A percentile compares a stretch with the other conserved stretches of the same genome.
Conservation (phyloP, 1,284 basidiomycete species). For the Boletus sp. region DNA sequence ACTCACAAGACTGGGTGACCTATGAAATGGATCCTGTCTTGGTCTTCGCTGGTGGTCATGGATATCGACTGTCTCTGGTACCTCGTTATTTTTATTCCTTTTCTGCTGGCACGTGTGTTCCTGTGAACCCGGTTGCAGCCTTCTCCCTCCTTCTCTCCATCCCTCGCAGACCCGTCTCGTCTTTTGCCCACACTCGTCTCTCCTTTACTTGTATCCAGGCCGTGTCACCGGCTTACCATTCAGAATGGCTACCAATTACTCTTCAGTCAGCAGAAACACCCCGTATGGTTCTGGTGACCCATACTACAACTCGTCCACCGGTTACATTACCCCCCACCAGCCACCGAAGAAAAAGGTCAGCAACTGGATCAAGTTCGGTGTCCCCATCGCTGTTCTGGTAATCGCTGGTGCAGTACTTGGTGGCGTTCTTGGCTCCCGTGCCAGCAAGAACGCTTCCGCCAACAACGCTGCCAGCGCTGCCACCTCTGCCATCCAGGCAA, state of each 20-base stretch:
- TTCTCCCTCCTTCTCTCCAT: background rate
- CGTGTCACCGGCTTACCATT: constrained; percentile 11
- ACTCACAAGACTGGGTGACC: constrained; percentile 26
- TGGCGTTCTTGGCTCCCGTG: constrained; percentile 58
- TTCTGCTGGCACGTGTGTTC: constrained; percentile 2
- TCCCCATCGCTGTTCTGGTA: constrained; percentile 52
- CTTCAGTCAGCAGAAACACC: constrained; percentile 39
- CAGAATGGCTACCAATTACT: constrained; percentile 41
- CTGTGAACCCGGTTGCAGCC: constrained; percentile 17
- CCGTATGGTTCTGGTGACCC: constrained; percentile 58
- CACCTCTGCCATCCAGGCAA: constrained; percentile 56
- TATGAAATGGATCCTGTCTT: constrained; percentile 34
- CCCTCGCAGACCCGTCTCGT: background rate
- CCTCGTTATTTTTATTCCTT: too few relatives aligned
- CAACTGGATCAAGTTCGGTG: constrained; percentile 53
- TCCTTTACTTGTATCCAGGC: constrained; percentile 24
- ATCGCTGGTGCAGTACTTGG: constrained; percentile 66
- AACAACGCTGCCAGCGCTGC: constrained; percentile 31
- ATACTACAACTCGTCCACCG: constrained; percentile 63
- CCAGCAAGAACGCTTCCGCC: constrained; percentile 41
- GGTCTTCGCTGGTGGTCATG: background rate
- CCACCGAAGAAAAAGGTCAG: constrained; percentile 39
- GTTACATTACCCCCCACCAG: constrained; percentile 51
- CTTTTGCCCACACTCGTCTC: constrained; percentile 21
- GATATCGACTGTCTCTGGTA: too few relatives aligned